Conservation (phyloP, 1,139 yeast genomes). For the Nakaseomyces glabratus region DNA sequence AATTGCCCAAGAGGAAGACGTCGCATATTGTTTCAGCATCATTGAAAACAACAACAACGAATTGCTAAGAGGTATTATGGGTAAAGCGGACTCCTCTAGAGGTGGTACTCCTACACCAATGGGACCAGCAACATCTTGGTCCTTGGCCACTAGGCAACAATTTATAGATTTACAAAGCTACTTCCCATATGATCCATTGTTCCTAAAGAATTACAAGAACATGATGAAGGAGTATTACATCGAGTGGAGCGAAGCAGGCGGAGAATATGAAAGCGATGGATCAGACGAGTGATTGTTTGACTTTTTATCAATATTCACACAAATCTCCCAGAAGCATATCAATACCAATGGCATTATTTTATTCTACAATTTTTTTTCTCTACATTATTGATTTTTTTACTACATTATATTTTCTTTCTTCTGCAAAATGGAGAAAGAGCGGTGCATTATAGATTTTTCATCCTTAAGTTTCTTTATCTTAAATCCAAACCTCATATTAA, state of each 20-base stretch:
- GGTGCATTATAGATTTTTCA: no score
- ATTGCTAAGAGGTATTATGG: slow-evolving; percentile 35
- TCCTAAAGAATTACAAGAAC: slow-evolving; percentile 52
- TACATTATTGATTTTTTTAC: no score
- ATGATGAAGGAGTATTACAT: slow-evolving; percentile 52
- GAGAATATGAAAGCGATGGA: slow-evolving; percentile 53
- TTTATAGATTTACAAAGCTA: slow-evolving; percentile 83
- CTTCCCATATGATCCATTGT: slow-evolving; percentile 91
- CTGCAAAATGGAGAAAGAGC: no score
- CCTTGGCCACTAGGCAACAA: slow-evolving; percentile 52
- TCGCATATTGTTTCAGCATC: slow-evolving; percentile 87
- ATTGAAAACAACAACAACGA: slow-evolving; percentile 65
- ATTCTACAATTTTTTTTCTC: no score
- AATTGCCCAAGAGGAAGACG: slow-evolving; percentile 79
- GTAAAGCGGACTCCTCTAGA: slow-evolving; percentile 32
- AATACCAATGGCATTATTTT: no score
- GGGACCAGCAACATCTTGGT: slow-evolving; percentile 19
- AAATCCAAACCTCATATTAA: no score
- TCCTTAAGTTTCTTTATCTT: no score
- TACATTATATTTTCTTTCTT: no score
- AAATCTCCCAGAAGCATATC: no score
- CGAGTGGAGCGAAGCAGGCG: slow-evolving; percentile 69
- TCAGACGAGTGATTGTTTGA: slow-evolving; percentile 26
- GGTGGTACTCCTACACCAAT: slow-evolving; percentile 12
- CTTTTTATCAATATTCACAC: no score